Evolutionary conservation across 2,329 filamentous ascomycete genomes (phyloP).

Genomic region (Macrophomina pseudophaseolina): DNA sequence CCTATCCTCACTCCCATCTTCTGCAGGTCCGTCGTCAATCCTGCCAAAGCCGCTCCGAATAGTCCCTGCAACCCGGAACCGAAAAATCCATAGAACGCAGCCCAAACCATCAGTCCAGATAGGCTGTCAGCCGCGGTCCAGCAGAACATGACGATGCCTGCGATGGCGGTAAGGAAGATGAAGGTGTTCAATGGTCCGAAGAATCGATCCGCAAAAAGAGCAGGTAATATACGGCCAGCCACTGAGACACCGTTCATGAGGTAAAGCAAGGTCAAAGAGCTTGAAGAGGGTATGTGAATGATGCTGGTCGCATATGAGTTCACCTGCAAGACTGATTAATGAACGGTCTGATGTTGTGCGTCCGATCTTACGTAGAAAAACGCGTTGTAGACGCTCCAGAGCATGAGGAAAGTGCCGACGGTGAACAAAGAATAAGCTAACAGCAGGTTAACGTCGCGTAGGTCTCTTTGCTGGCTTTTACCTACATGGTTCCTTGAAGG

Average conservation of each 20-base stretch:
- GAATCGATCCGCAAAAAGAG: slow-evolving; percentile 49
- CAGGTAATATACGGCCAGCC: slow-evolving; percentile 57
- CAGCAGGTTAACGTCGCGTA: slow-evolving; percentile 45
- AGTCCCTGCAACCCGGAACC: slow-evolving; percentile 53
- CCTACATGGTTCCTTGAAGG: slow-evolving; percentile 55
- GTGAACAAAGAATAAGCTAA: slow-evolving; percentile 52
- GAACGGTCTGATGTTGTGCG: neutral
- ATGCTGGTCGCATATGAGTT: slow-evolving; percentile 63
- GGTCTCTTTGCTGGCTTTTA: slow-evolving; percentile 42
- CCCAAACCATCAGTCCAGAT: slow-evolving; percentile 28
- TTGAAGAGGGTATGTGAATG: slow-evolving; percentile 54
- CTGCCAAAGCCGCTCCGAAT: slow-evolving; percentile 50
- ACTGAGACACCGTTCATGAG: slow-evolving; percentile 62
- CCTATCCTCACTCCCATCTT: slow-evolving; percentile 55
- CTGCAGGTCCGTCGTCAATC: slow-evolving; percentile 53
- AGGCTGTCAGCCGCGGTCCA: slow-evolving; percentile 52
- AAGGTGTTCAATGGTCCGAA: slow-evolving; percentile 51
- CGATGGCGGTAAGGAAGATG: slow-evolving; percentile 43
- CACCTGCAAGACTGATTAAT: slow-evolving; percentile 36
- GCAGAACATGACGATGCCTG: slow-evolving; percentile 50
- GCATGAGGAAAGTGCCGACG: slow-evolving; percentile 62
- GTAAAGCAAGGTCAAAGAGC: slow-evolving; percentile 61
- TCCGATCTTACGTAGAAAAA: slow-evolving; percentile 49
- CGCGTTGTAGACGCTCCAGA: slow-evolving; percentile 60
- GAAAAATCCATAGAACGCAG: slow-evolving; percentile 52